phyloP scores from a whole-genome alignment of 345 rosid species.

The Populus nigra region DNA sequence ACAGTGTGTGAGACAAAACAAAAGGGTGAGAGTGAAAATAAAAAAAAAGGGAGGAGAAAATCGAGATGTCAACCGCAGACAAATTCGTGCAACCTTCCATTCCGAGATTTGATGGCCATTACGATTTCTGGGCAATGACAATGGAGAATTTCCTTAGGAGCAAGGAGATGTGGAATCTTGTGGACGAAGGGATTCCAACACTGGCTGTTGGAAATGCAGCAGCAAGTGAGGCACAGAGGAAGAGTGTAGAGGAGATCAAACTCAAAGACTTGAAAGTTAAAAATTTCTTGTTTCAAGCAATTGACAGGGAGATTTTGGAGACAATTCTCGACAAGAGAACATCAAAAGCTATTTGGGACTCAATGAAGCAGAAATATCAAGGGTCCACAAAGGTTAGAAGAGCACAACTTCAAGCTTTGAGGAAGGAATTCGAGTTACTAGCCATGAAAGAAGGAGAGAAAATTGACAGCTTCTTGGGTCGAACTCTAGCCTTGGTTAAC shows the following conservation, averaged over 20 bases:
- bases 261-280: constrained; percentile 4
- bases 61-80: too few species aligned
- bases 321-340: constrained; percentile 5
- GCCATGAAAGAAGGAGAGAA: constrained; percentile 12
- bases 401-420: constrained; percentile 8
- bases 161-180: constrained; percentile 1
- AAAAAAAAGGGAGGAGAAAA: too few species aligned
- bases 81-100: too few species aligned
- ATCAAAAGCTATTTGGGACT: not conserved
- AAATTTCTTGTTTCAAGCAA: not conserved
- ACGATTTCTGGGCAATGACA: not conserved
- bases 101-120: constrained; percentile 14
- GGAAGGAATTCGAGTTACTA: constrained; percentile 9
- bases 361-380: constrained; percentile 6
- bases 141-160: constrained; percentile 10
- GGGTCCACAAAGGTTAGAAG: not conserved
- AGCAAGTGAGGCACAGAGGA: constrained; percentile 5
- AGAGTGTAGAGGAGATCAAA: not conserved
- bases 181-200: constrained; percentile 5
- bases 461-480: constrained; percentile 1
- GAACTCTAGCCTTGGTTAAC: constrained; percentile 9
- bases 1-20: too few species aligned
- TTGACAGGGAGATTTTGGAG: not conserved
- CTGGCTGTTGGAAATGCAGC: not conserved
- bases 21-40: too few species aligned